Evolutionary conservation across 176 grass and related monocot genomes (phyloP), one percentile per base, ranked within the genome.

Genomic region (Neostapfia colusana): DNA sequence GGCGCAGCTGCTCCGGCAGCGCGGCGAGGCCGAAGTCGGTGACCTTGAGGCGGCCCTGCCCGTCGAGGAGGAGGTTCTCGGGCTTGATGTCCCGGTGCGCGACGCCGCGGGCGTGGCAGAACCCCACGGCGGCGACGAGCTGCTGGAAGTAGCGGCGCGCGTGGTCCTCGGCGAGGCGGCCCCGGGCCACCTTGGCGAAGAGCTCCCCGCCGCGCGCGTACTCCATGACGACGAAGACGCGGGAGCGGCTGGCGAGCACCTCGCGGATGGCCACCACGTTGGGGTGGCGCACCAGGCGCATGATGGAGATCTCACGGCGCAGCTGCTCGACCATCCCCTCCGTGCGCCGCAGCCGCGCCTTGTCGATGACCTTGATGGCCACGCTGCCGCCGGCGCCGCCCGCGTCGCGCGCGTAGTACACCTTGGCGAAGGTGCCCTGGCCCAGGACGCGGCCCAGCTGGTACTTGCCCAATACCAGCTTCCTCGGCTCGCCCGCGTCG

Each of bases 21-120:
- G 95, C 89, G 27, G 91, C 90, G 58, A 98, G 95, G 17, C 95
- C 95, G 76, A 98, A 98, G 81, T 98, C 95, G 31, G 91, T 90
- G 69, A 98, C 91, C 87, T 92, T 98, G 73, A 98, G 84, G 13
- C 85, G 23, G 0, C 91, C 92, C 0, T 59, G 69, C 64, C 85
- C 92, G 72, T 95, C 96, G 10, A 99, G 85, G 6, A 99, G 89
- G 1, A 99, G 87, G 78, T 99, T 99, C 87, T 99, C 96, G 5
- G 92, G 96, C 89, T 99, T 99, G 69, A 99, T 75, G 89, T 99
- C 96, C 21, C 96, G 92, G 74, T 99, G 96, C 43, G 89, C 90
- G 70, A 95, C 89, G 70, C 96, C 92, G 14, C 89, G 92, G 67
- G 85, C 67, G 85, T 99, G 96, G 85, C 96, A 99, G 87, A 90